A percentile compares a stretch with the other conserved stretches of the same genome.
Evolutionary conservation across 495 filamentous ascomycete genomes (phyloP).

Genomic region (Trichocladium uniseriatum): DNA sequence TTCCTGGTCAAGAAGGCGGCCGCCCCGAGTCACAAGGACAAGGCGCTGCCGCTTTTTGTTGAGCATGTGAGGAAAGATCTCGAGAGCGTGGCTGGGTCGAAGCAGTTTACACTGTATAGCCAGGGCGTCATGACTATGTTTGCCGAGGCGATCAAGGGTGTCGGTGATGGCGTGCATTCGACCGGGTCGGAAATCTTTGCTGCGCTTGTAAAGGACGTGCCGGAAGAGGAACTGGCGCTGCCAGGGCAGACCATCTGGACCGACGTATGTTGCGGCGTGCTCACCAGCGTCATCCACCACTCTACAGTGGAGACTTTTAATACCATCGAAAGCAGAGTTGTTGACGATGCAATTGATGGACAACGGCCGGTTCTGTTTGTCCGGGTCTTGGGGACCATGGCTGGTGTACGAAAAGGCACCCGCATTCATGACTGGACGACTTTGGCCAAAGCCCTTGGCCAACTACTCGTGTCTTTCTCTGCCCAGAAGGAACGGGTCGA

Average conservation of each 20-base stretch:
- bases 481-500: conserved; percentile 27
- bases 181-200: conserved; percentile 61
- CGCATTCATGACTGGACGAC: conserved; percentile 65
- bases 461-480: conserved; percentile 42
- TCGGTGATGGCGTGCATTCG: conserved; percentile 72
- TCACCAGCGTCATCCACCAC: conserved; percentile 75
- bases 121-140: conserved; percentile 87
- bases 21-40: conserved; percentile 60
- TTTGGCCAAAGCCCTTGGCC: conserved; percentile 49
- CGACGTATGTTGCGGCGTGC: conserved; percentile 62
- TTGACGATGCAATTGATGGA: conserved; percentile 36
- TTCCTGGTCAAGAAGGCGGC: conserved; percentile 87
- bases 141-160: conserved; percentile 75
- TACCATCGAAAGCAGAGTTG: conserved; percentile 48
- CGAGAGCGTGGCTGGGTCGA: conserved; percentile 39
- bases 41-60: conserved; percentile 59
- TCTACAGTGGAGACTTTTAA: conserved; percentile 60
- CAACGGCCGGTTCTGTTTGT: conserved; percentile 43
- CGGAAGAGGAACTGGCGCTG: conserved; percentile 39
- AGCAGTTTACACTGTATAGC: conserved; percentile 54
- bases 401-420: conserved; percentile 66
- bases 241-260: conserved; percentile 39
- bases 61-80: conserved; percentile 61
- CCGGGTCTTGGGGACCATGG: conserved; percentile 55
- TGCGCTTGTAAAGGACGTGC: conserved; percentile 47